Conservation (phyloP, 176 grass and related monocot genomes). For the Dendrocalamus sinicus region DNA sequence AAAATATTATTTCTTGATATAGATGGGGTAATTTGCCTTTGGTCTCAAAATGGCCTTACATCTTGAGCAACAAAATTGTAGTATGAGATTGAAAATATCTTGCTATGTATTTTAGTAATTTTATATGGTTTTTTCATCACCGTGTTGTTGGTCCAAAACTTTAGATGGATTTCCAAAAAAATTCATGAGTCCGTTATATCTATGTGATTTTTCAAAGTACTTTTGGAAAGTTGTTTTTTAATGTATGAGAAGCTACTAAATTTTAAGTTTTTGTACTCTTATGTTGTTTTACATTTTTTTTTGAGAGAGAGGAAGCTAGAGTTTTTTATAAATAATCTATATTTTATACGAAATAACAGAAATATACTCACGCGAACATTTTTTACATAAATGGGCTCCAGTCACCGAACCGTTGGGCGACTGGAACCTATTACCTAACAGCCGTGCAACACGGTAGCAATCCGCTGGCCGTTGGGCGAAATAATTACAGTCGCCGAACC, state of each 20-base stretch:
- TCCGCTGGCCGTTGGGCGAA: no score
- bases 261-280: neutral
- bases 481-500: no score
- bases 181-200: neutral
- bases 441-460: no score
- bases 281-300: neutral
- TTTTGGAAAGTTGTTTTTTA: neutral
- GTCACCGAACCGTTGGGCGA: no score
- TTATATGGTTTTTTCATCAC: neutral
- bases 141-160: neutral
- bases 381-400: no score
- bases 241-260: neutral
- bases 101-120: neutral
- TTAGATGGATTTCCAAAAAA: neutral
- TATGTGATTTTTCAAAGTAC: neutral
- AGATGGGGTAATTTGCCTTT: neutral
- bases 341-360: no score
- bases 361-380: no score
- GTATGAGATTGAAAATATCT: neutral
- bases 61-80: neutral
- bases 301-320: no score
- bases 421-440: no score
- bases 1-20: neutral
- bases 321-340: no score
- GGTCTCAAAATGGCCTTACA: neutral